Evolutionary conservation across 768 basidiomycete species (phyloP).

Genomic region (Mycena capillaripes): DNA sequence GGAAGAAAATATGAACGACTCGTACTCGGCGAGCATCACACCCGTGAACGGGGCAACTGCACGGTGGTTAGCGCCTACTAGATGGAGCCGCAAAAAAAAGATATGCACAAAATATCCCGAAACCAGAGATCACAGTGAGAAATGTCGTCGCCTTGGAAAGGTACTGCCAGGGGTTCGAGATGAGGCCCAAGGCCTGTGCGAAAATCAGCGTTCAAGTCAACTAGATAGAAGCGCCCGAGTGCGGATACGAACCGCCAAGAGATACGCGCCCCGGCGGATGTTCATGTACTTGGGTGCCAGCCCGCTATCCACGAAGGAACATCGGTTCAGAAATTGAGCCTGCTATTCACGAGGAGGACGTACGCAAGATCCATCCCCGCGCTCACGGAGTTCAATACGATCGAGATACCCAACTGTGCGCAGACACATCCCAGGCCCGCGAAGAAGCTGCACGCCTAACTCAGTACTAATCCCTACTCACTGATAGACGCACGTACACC

Average conservation of each 20-base stretch:
- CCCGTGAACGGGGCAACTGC: slow-evolving; percentile 22
- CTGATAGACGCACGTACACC: no score
- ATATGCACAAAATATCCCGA: slow-evolving; percentile 24
- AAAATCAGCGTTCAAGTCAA: slow-evolving; percentile 32
- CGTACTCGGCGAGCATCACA: slow-evolving; percentile 22
- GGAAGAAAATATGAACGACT: slow-evolving; percentile 17
- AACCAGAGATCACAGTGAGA: slow-evolving; percentile 23
- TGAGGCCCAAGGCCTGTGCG: slow-evolving; percentile 22
- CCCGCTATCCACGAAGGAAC: slow-evolving; percentile 21
- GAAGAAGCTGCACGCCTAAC: slow-evolving; percentile 32
- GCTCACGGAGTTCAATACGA: slow-evolving; percentile 39
- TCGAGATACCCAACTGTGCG: slow-evolving; percentile 37
- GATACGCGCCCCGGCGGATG: slow-evolving; percentile 12
- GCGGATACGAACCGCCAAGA: slow-evolving; percentile 25
- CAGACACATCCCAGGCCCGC: slow-evolving; percentile 38
- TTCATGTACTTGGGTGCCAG: slow-evolving; percentile 21
- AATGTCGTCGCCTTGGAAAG: slow-evolving; percentile 19
- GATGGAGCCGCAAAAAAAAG: slow-evolving; percentile 11
- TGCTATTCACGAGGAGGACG: slow-evolving; percentile 19
- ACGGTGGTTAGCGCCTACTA: slow-evolving; percentile 16
- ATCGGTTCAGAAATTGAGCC: slow-evolving; percentile 27
- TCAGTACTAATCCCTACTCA: slow-evolving; percentile 5
- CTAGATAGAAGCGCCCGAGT: slow-evolving; percentile 25
- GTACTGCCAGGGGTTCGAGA: slow-evolving; percentile 24
- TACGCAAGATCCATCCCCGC: slow-evolving; percentile 40